Conservation (phyloP, 2,329 filamentous ascomycete species). For the Dactylella cylindrospora region DNA sequence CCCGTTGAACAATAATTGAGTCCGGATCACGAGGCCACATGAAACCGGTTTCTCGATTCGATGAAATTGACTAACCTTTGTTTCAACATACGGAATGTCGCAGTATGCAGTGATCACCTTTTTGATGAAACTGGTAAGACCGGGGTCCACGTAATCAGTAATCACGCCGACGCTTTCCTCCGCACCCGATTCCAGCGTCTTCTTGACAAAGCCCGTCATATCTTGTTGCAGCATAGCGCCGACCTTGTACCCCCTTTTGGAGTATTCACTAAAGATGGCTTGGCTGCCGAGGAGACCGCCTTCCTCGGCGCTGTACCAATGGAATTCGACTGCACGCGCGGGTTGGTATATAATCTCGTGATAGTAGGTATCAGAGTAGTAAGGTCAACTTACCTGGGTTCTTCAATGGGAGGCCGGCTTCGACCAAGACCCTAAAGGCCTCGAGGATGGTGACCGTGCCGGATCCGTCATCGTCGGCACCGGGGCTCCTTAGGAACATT, state of each 20-base stretch:
- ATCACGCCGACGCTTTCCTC: constrained; percentile 88
- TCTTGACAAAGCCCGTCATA: constrained; percentile 88
- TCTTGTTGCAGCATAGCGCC: constrained; percentile 98
- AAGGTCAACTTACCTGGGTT: constrained; percentile 21
- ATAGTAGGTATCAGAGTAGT: background rate
- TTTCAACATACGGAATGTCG: constrained; percentile 80
- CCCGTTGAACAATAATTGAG: background rate
- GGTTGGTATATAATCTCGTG: background rate
- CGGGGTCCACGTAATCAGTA: constrained; percentile 82
- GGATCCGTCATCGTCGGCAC: constrained; percentile 92
- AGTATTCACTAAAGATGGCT: constrained; percentile 82
- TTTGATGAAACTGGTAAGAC: constrained; percentile 87
- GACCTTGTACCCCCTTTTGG: constrained; percentile 70
- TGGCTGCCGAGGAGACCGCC: constrained; percentile 84
- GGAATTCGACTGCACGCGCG: constrained; percentile 76
- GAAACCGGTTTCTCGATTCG: background rate
- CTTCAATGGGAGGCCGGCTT: constrained; percentile 51
- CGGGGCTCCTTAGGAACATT: constrained; percentile 78
- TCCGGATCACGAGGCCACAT: no score
- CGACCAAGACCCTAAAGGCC: constrained; percentile 77
- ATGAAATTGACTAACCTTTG: constrained; percentile 51
- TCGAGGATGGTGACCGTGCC: constrained; percentile 94
- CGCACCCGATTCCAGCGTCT: constrained; percentile 77
- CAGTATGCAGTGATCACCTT: constrained; percentile 82
- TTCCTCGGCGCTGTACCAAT: constrained; percentile 93